Evolutionary conservation across 306 rosid genomes (phyloP), one percentile per base, ranked within the genome.

Genomic region (Macrotyloma uniflorum): DNA sequence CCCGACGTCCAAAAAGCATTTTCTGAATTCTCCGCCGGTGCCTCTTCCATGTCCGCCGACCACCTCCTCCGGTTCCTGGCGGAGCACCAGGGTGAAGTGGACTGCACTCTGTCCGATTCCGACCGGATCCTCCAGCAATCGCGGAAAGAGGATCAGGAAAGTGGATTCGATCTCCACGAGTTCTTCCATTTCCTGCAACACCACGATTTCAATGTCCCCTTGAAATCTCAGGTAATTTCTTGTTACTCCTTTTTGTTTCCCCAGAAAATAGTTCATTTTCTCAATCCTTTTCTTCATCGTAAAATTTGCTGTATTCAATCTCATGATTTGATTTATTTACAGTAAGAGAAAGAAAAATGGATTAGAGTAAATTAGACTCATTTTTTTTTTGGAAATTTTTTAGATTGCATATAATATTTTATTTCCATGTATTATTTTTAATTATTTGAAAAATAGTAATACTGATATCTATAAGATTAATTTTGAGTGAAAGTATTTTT

Each of bases 121-220:
- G 57, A 81, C 14, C 61, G 22, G 13, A 76, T 86, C 75, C 23
- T 90, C 59, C 45, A 26, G 50, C 74, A 76, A 45, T 64, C 54
- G 49, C 76, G 14, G 33, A 42, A 67, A 42, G 5, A 38, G 20
- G 55, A 67, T 23, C 22, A 1, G 6, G 73, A 67, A 23, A 23
- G 15, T 67, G 83, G 72, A 3, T 63, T 90, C 62, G 67, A 12
- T 65, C 61, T 93, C 47, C 87, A 86, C 3, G 85, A 85, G 4
- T 90, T 93, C 85, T 87, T 92, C 67, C 78, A 59, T n/a, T 87
- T 86, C 47, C 77, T 93, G 18, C 80, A 86, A 51, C 76, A 49
- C 16, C 79, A 74, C 45, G 85, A 87, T 57, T 65, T 86, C 86
- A 92, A 89, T 55, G 78, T 65, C 10, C 91, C 93, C 35, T 46